These are phyloP conservation scores for Platanthera zijinensis DNA, from an alignment of 106 monocot genomes.

Conservation along the genomic window DNA sequence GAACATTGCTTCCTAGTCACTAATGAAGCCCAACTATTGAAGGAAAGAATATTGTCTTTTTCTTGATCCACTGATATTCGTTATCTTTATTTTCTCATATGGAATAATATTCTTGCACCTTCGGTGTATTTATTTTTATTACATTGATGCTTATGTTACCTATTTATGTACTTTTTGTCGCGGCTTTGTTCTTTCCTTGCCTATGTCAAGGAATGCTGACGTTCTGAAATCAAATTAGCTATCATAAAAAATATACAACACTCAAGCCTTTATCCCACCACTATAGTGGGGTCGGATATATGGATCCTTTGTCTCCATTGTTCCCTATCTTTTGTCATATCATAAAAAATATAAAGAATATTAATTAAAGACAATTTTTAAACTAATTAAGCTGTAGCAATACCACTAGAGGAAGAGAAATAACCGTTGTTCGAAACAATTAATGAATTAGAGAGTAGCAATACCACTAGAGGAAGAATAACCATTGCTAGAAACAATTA, in stretches of 20 bases:
- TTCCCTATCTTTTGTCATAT: too few relatives aligned
- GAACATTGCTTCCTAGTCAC: not conserved
- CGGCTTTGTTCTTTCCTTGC: not conserved
- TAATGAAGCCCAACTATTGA: not conserved
- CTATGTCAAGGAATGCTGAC: not conserved
- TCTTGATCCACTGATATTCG: slow-evolving; percentile 2
- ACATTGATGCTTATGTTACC: not conserved
- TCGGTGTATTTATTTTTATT: not conserved
- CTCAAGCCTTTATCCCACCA: too few relatives aligned
- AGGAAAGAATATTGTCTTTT: not conserved
- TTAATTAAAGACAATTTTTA: not conserved
- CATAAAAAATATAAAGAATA: not conserved
- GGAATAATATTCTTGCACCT: not conserved
- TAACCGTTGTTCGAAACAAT: not conserved
- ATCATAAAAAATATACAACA: not conserved
- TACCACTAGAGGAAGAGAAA: not conserved
- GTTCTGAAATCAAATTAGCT: not conserved
- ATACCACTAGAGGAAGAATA: too few relatives aligned
- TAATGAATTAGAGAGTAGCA: not conserved
- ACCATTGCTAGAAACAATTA: not conserved
- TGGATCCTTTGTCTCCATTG: too few relatives aligned
- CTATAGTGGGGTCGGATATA: too few relatives aligned
- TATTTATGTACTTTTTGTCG: not conserved
- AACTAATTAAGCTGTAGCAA: not conserved
- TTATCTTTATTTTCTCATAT: not conserved